Conservation (phyloP, 2,329 filamentous ascomycete genomes). For the Pseudogymnoascus destructans region DNA sequence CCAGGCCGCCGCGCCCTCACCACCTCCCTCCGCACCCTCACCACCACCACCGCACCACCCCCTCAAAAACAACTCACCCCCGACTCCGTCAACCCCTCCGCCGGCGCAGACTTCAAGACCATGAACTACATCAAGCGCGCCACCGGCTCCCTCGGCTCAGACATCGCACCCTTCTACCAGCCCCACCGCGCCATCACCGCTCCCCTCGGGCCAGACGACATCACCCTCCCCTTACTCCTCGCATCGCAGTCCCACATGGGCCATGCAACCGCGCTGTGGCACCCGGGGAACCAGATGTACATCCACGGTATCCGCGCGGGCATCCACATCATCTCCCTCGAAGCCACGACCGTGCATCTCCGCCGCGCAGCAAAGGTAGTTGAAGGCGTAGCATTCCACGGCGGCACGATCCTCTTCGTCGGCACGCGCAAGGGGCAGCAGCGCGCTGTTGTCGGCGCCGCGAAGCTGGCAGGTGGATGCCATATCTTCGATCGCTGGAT, state of each 20-base stretch:
- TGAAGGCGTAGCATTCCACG: constrained; percentile 68
- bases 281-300: constrained; percentile 84
- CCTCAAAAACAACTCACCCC: constrained; percentile 13
- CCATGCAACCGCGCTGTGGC: constrained; percentile 84
- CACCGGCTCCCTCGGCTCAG: constrained; percentile 37
- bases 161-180: constrained; percentile 43
- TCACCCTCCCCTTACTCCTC: constrained; percentile 83
- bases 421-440: constrained; percentile 76
- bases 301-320: constrained; percentile 83
- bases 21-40: constrained; percentile 30
- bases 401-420: constrained; percentile 79
- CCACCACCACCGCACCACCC: constrained; percentile 18
- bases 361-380: constrained; percentile 90
- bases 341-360: constrained; percentile 76
- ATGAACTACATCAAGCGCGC: constrained; percentile 30
- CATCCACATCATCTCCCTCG: constrained; percentile 86
- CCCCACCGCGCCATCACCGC: constrained; percentile 54
- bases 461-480: constrained; percentile 63
- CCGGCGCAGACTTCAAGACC: constrained; percentile 18
- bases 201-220: constrained; percentile 64
- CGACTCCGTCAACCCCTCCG: constrained; percentile 16
- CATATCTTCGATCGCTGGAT: constrained; percentile 92
- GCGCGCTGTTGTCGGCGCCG: constrained; percentile 66
- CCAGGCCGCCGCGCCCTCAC: constrained; percentile 38
- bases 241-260: constrained; percentile 81